Base-by-base conservation (phyloP, 2,329 filamentous ascomycete genomes). In the Fusarium stilboides region DNA sequence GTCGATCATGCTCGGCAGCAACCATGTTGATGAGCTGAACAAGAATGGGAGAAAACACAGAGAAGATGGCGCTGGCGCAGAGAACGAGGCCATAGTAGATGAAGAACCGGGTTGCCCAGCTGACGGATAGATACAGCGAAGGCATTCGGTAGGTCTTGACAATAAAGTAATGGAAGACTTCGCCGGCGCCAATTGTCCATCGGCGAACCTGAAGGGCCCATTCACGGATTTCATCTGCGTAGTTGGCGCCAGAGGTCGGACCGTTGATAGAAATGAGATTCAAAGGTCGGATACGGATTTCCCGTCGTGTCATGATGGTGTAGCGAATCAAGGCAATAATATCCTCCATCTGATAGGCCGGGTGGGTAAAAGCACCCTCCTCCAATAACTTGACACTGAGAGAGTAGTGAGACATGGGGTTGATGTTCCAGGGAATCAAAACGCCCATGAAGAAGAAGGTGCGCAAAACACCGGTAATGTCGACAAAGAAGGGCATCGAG, bases 371-470 rank as follows among this genome's bases (percentile, higher is more conserved):
- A 5, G 65, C 64, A 3, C 65, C 65, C 13, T 68, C 65, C 5
- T 68, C 54, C 4, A 68, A 33, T 14, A 68, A 10, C 26, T 68
- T 68, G 50, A 68, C 54, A 9, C 65, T 68, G 1, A 68, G 50
- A 22, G 65, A 68, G 28, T 68, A 69, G 15, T 69, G 65, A 0
- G 66, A 69, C 66, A 69, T 69, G 26, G 66, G 66, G 6, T 69
- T 69, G 33, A 69, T 69, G 28, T 69, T 69, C 66, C 66, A 69
- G 1, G 70, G 70, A 15, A 73, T 73, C 36, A 73, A 44, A 39
- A 73, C 51, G 13, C 70, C 70, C 70, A 73, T 73, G 26, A 73
- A 73, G 68, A 73, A 73, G 37, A 73, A 73, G 9, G 70, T 73
- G 14, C 70, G 59, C 45, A 73, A 52, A 49, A 73, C 65, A 14